Conservation (phyloP, 2,329 filamentous ascomycete genomes). For the Tothia fuscella region DNA sequence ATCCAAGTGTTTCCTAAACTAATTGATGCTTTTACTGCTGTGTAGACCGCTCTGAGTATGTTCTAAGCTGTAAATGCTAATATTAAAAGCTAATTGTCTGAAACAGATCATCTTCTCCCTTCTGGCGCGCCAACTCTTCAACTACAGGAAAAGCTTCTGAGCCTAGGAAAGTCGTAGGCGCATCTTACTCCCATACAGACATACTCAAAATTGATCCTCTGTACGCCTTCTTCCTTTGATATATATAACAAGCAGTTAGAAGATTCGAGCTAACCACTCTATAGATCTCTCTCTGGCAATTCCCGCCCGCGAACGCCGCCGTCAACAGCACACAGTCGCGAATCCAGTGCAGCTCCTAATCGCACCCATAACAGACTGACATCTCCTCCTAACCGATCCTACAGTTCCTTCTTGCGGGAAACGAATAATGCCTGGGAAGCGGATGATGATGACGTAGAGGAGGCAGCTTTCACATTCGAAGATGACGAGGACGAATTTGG, state of each 20-base stretch:
- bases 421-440: conserved; percentile 73
- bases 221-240: conserved; percentile 41
- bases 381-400: conserved; percentile 56
- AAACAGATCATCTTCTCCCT: conserved; percentile 68
- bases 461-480: conserved; percentile 68
- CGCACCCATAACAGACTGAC: conserved; percentile 38
- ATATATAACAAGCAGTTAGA: conserved; percentile 2
- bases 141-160: conserved; percentile 33
- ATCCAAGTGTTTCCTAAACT: conserved; percentile 22
- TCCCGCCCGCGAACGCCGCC: conserved; percentile 66
- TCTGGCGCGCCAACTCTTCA: conserved; percentile 59
- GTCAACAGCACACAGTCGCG: conserved; percentile 44
- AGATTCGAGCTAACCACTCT: conserved; percentile 8
- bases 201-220: conserved; percentile 76
- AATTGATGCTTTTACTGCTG: conserved; percentile 19
- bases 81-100: neutral
- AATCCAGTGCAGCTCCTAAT: conserved; percentile 45
- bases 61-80: neutral
- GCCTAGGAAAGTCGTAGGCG: conserved; percentile 69
- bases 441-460: conserved; percentile 47
- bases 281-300: conserved; percentile 48
- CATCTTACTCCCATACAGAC: conserved; percentile 92
- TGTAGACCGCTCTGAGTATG: conserved; percentile 11
- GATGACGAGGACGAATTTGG: conserved; percentile 94
- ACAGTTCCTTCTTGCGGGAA: conserved; percentile 69